phyloP scores from a whole-genome alignment of 176 grass and related monocot species.

The Juncus effusus region DNA sequence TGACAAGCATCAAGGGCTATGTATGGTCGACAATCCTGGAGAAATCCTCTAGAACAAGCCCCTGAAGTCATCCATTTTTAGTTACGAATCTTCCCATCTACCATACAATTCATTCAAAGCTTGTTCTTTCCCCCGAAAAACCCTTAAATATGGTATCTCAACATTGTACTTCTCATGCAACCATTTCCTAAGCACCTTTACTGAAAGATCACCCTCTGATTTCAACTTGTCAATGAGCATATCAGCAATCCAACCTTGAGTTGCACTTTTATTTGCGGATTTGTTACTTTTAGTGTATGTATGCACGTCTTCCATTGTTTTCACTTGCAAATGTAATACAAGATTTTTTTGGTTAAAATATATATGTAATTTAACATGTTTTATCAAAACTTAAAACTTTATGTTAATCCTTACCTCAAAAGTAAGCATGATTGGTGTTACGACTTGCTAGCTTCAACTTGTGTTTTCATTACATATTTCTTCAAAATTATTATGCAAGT shows the following conservation, averaged over 20 bases:
- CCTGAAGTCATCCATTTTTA: not conserved
- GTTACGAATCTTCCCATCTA: slow-evolving; percentile 1
- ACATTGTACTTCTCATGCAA: slow-evolving; percentile 3
- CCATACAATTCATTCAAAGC: slow-evolving; percentile 5
- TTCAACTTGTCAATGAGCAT: slow-evolving; percentile 1
- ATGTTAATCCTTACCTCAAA: too few species aligned
- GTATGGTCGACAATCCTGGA: slow-evolving; percentile 1
- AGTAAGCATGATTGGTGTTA: too few species aligned
- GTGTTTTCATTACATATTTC: too few species aligned
- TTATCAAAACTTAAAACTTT: too few species aligned
- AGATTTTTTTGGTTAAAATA: too few species aligned
- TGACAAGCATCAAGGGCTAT: slow-evolving; percentile 12
- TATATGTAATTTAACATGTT: too few species aligned
- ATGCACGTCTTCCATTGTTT: slow-evolving; percentile 2
- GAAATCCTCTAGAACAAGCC: slow-evolving; percentile 2
- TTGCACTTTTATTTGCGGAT: slow-evolving; percentile 10
- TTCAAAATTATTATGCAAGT: too few species aligned
- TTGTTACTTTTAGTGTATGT: not conserved
- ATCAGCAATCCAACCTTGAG: slow-evolving; percentile 13
- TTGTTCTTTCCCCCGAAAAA: not conserved
- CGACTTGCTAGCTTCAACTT: too few species aligned
- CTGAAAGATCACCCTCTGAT: not conserved
- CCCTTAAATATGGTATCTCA: not conserved
- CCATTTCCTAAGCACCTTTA: not conserved
- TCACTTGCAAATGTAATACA: not conserved